phyloP scores from a whole-genome alignment of 2,329 filamentous ascomycete species.

The Saccharata proteae region DNA sequence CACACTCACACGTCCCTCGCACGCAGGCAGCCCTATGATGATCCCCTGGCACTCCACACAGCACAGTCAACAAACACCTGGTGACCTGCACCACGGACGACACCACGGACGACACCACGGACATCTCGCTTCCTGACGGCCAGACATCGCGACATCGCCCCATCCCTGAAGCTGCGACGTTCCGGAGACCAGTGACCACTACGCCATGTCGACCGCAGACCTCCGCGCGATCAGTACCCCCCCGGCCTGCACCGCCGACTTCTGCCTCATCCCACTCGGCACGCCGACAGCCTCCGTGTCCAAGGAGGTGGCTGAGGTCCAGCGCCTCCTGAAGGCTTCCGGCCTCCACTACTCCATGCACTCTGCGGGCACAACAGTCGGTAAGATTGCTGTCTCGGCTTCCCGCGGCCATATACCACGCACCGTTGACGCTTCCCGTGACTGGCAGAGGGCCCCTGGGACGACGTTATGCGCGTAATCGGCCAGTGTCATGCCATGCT shows the following conservation, averaged over 20 bases:
- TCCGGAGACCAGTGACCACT: no score
- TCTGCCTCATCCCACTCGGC: constrained; percentile 75
- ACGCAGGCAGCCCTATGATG: no score
- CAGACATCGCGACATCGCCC: no score
- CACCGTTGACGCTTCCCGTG: background rate
- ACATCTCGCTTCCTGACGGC: no score
- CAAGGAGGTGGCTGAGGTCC: constrained; percentile 72
- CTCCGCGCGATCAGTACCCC: constrained; percentile 43
- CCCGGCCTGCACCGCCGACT: constrained; percentile 69
- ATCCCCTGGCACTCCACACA: no score
- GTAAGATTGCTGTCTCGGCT: constrained; percentile 1
- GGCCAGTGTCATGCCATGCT: constrained; percentile 28
- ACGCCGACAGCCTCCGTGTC: constrained; percentile 39
- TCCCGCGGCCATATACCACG: background rate
- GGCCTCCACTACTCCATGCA: constrained; percentile 82
- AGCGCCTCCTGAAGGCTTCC: constrained; percentile 69
- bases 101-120: no score
- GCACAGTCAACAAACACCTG: no score
- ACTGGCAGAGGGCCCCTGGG: constrained; percentile 71
- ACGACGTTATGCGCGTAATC: constrained; percentile 58
- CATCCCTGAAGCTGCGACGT: no score
- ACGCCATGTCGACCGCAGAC: constrained; percentile 8
- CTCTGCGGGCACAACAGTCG: constrained; percentile 83
- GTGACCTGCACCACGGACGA: no score
- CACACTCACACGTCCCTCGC: no score